phyloP scores from a whole-genome alignment of 2,329 filamentous ascomycete genomes.

The Trichoderma gracile region DNA sequence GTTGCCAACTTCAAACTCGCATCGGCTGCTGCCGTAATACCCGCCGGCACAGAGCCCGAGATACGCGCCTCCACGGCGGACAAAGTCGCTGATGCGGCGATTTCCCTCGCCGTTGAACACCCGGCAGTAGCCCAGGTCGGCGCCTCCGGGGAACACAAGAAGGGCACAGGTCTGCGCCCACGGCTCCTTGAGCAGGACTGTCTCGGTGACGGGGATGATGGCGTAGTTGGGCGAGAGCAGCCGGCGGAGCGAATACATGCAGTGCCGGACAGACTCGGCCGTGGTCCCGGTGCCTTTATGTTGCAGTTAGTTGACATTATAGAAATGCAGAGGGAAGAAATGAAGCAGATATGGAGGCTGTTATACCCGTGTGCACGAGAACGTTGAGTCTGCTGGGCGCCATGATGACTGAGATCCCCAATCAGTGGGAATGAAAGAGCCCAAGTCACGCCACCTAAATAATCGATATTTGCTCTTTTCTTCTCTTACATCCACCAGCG shows the following conservation, averaged over 20 bases:
- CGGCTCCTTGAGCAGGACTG: conserved; percentile 82
- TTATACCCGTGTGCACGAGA: conserved; percentile 82
- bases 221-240: conserved; percentile 90
- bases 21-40: conserved; percentile 79
- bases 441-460: conserved; percentile 7
- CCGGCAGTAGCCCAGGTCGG: conserved; percentile 89
- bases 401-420: conserved; percentile 48
- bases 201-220: conserved; percentile 79
- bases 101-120: conserved; percentile 88
- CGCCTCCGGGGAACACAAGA: conserved; percentile 88
- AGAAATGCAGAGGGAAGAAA: fast-evolving
- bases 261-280: conserved; percentile 84
- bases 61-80: conserved; percentile 81
- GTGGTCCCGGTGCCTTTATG: conserved; percentile 76
- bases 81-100: conserved; percentile 77
- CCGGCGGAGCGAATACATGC: conserved; percentile 80
- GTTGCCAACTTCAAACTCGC: conserved; percentile 91
- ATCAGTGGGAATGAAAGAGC: neutral
- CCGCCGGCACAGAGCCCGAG: conserved; percentile 92
- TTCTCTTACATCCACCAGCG: conserved; percentile 24
- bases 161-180: conserved; percentile 86
- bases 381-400: conserved; percentile 77
- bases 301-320: conserved; percentile 23
- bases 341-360: conserved; percentile 25
- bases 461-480: conserved; percentile 19